Evolutionary conservation across 148 eudicot species (phyloP).

Genomic region (Persicaria tinctoria): DNA sequence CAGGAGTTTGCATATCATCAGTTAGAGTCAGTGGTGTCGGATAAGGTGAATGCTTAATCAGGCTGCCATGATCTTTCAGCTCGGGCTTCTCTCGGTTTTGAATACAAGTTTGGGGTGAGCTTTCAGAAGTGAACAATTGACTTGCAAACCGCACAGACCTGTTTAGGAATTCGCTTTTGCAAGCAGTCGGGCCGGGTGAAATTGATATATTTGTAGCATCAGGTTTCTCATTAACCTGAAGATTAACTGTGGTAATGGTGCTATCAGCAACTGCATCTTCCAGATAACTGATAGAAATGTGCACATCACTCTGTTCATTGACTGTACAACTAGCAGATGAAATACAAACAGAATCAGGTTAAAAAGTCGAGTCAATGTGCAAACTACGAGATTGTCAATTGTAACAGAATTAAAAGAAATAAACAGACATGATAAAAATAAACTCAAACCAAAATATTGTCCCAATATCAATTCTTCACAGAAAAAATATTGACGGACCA

Average conservation of each 20-base stretch:
- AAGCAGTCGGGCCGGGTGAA: conserved; percentile 16
- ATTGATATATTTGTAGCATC: conserved; percentile 11
- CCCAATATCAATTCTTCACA: neutral
- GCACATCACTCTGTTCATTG: conserved; percentile 17
- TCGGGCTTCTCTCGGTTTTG: conserved; percentile 29
- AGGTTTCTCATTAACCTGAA: neutral
- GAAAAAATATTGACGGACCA: neutral
- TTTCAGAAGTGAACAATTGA: conserved; percentile 14
- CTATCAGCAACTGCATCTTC: conserved; percentile 14
- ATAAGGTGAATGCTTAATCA: conserved; percentile 51
- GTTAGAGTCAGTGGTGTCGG: conserved; percentile 71
- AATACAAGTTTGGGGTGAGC: conserved; percentile 40
- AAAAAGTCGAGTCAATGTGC: neutral
- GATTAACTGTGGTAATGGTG: conserved; percentile 6
- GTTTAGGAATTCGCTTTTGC: conserved; percentile 27
- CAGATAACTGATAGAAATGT: conserved; percentile 18
- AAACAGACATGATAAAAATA: neutral
- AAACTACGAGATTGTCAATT: no score
- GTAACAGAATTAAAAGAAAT: neutral
- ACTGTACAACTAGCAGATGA: conserved; percentile 20
- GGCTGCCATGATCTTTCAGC: conserved; percentile 22
- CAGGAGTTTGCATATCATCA: conserved; percentile 96
- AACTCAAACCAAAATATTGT: neutral
- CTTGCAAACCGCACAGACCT: conserved; percentile 30
- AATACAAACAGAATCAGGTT: neutral